These are phyloP conservation scores for Apiotrichum porosum DNA, from an alignment of 1,284 basidiomycete species.

Conservation along the genomic window DNA sequence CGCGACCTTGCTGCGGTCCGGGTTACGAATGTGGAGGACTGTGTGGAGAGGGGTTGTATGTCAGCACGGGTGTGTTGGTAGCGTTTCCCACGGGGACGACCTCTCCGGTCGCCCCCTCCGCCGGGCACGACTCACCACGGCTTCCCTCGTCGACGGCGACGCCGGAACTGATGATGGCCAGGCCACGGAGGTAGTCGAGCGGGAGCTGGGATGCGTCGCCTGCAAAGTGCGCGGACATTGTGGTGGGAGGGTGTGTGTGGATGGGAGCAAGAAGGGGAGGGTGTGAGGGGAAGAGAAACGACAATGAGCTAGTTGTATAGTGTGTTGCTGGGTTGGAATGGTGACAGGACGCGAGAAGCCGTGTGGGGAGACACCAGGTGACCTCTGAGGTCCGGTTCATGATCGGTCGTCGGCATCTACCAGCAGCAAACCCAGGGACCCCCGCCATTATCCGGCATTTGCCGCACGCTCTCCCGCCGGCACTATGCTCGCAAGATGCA, in stretches of 20 bases:
- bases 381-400: too few species aligned
- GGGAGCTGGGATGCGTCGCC: conserved; percentile 66
- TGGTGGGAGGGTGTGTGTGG: background rate
- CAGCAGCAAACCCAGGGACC: too few species aligned
- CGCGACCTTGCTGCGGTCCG: conserved; percentile 64
- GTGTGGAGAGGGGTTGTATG: background rate
- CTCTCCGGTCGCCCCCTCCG: background rate
- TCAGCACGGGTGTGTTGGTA: background rate
- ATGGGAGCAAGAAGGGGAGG: background rate
- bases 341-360: too few species aligned
- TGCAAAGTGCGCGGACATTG: conserved; percentile 57
- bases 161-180: conserved; percentile 63
- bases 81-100: too few species aligned
- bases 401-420: too few species aligned
- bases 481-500: too few species aligned
- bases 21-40: conserved; percentile 56
- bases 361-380: too few species aligned
- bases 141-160: conserved; percentile 58
- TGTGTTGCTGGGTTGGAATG: too few species aligned
- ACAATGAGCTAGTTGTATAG: too few species aligned
- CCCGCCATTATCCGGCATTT: too few species aligned
- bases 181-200: conserved; percentile 66
- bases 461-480: too few species aligned
- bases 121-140: conserved; percentile 20
- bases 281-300: background rate